phyloP scores from a whole-genome alignment of 148 eudicot genomes.

The Gaultheria prostrata region DNA sequence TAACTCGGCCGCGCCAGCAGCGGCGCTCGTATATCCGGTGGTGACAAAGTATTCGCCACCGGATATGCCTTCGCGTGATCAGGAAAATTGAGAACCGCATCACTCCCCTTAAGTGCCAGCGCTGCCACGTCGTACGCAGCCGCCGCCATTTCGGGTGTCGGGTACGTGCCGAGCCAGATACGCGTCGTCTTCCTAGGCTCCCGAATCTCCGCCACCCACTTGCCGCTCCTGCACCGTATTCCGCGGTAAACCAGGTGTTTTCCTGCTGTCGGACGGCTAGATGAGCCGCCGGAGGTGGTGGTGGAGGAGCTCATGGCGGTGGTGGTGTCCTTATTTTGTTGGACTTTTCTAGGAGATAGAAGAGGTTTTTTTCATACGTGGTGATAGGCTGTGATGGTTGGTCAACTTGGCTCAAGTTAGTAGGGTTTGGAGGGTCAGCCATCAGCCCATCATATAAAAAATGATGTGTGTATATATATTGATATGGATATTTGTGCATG shows the following conservation, averaged over 20 bases:
- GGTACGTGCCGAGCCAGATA: conserved; percentile 48
- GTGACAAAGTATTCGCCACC: conserved; percentile 23
- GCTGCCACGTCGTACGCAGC: conserved; percentile 49
- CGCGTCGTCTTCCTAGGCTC: conserved; percentile 44
- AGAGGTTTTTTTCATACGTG: neutral
- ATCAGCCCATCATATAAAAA: neutral
- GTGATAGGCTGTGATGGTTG: neutral
- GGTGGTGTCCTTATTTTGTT: neutral
- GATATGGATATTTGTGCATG: neutral
- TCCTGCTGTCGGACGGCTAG: conserved; percentile 1
- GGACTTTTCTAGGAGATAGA: neutral
- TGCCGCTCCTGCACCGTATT: conserved; percentile 39
- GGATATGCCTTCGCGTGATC: conserved; percentile 8
- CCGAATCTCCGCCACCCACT: conserved; percentile 54
- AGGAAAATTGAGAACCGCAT: conserved; percentile 34
- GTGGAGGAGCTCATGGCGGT: neutral
- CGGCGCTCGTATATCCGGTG: conserved; percentile 31
- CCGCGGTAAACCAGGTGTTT: conserved; percentile 35
- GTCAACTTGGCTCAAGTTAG: conserved; percentile 10
- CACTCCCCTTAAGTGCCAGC: conserved; percentile 32
- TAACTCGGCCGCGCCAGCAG: conserved; percentile 12
- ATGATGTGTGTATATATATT: neutral
- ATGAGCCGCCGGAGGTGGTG: neutral
- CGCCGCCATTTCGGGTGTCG: conserved; percentile 47
- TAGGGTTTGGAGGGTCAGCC: neutral